Conservation (phyloP, 2,329 filamentous ascomycete genomes). For the Coniochaeta hoffmannii region DNA sequence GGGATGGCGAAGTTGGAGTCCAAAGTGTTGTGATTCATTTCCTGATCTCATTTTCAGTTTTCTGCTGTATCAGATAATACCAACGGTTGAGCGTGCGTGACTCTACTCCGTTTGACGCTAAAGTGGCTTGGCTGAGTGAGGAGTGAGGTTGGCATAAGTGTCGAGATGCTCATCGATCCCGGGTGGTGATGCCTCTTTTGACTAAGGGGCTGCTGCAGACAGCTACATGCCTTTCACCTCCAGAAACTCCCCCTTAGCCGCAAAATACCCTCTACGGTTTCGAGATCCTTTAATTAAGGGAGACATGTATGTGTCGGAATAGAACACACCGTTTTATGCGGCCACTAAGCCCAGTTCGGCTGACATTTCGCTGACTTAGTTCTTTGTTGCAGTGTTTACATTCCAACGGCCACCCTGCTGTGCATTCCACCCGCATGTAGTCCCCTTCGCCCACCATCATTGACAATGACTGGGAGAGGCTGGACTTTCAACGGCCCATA, state of each 20-base stretch:
- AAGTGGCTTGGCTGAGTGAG: neutral
- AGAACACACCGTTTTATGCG: slow-evolving; percentile 2
- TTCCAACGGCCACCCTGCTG: slow-evolving; percentile 12
- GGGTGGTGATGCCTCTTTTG: neutral
- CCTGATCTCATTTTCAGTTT: neutral
- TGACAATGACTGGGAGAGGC: slow-evolving; percentile 14
- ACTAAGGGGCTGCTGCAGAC: neutral
- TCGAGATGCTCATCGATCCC: neutral
- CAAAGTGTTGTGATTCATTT: slow-evolving; percentile 13
- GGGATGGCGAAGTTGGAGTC: slow-evolving; percentile 16
- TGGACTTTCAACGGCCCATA: slow-evolving; percentile 6
- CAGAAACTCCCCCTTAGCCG: neutral
- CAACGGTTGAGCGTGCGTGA: neutral
- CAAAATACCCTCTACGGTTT: neutral
- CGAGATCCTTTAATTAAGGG: neutral
- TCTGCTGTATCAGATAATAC: slow-evolving; percentile 1
- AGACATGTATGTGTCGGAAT: neutral
- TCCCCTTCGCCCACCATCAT: slow-evolving; percentile 12
- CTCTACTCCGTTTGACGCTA: neutral
- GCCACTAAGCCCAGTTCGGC: slow-evolving; percentile 21
- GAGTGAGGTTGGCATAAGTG: neutral
- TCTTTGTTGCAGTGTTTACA: slow-evolving; percentile 24
- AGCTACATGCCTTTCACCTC: neutral
- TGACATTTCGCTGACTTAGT: slow-evolving; percentile 19
- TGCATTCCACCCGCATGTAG: slow-evolving; percentile 13